Evolutionary conservation across 2,329 filamentous ascomycete species (phyloP), one percentile per base, ranked within the genome.

Genomic region (Fusarium bactridioides): DNA sequence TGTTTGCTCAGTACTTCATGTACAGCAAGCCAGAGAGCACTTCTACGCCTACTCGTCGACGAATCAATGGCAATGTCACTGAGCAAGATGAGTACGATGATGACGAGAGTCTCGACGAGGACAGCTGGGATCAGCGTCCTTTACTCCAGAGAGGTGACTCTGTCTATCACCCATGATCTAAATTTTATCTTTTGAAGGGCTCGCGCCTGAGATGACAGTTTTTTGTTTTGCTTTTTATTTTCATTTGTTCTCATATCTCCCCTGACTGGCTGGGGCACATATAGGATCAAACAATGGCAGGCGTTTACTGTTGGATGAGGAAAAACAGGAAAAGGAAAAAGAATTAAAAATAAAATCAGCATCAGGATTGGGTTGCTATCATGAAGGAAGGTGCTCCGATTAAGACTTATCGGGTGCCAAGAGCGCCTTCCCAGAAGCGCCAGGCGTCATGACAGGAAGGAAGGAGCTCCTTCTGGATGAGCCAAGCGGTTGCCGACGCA

Each of bases 1-100:
- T 98, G 7, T 98, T 98, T 81, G 89, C 90, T 16, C 95, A 98
- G 82, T 98, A 97, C 79, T 98, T 97, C 80, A 81, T 97, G 78
- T 98, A 98, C 81, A 87, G 86, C 73, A 83, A 83, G 62, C 82
- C 83, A 5, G 85, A 84, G 7, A 80, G 83, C 10, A 77, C 80
- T 1, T 23, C 27, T 15, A 27, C 37, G 13, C 48, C 60, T 21
- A 40, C 54, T 23, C 71, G 67, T 33, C 71, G 33, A 53, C 55
- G 71, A 29, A 45, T 65, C 37, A 61, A 33, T 15, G 57, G 55
- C n/a, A 56, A 61, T 15, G 48, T 65, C 7, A 72, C 76, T 10
- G 76, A 79, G 40, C 77, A 70, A 10, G 65, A 64, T 7, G 79
- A 81, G 21, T 79, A 81, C 12, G 76, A 79, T 16, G 58, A 62